Percentiles rank a stretch among this genome's conserved stretches.
Conservation (phyloP, 164 flowering plant genomes). For the Magnolia sinica region DNA sequence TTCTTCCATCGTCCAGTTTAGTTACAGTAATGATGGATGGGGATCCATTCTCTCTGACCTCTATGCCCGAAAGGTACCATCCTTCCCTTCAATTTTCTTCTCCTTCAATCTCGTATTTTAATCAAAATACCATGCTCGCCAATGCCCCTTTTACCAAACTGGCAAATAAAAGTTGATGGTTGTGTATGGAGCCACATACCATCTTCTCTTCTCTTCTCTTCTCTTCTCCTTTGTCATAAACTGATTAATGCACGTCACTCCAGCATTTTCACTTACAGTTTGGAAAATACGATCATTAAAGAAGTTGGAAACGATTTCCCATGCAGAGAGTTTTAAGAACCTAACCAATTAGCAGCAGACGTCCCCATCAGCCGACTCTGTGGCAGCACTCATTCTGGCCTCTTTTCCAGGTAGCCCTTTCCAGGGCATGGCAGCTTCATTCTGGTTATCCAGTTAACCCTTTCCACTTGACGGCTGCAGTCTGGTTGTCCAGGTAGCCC, state of each 20-base stretch:
- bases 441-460: no score
- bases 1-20: conserved; percentile 80
- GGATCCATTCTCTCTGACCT: conserved; percentile 78
- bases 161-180: not conserved
- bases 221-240: not conserved
- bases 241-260: not conserved
- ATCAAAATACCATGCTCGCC: not conserved
- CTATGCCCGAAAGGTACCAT: conserved; percentile 72
- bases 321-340: no score
- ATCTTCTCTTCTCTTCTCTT: not conserved
- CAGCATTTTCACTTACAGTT: not conserved
- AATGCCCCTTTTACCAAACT: not conserved
- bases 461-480: no score
- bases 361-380: no score
- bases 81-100: not conserved
- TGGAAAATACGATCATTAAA: no score
- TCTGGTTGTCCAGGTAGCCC: no score
- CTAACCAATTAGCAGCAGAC: no score
- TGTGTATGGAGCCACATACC: not conserved
- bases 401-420: no score
- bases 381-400: no score
- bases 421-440: no score
- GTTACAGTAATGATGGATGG: conserved; percentile 89
- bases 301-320: no score
- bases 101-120: not conserved